phyloP scores from a whole-genome alignment of 2,329 filamentous ascomycete genomes.

The Aspergillus calidoustus region DNA sequence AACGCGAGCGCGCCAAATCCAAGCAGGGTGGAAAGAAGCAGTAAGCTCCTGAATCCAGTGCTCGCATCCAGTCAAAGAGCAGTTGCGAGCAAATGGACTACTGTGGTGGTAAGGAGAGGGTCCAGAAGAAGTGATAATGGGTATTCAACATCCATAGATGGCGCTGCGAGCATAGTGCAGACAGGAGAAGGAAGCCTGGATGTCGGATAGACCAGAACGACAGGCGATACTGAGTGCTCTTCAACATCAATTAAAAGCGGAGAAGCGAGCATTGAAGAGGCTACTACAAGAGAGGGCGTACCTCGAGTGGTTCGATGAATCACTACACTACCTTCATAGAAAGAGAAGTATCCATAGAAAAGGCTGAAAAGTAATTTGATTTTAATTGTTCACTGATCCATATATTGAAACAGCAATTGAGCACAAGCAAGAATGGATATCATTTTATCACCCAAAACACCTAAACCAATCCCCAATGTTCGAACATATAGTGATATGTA shows the following conservation, averaged over 20 bases:
- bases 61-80: background rate
- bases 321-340: conserved; percentile 1
- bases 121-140: background rate
- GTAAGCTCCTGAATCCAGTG: conserved; percentile 28
- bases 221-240: background rate
- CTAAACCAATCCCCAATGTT: background rate
- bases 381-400: background rate
- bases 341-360: background rate
- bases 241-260: conserved; percentile 13
- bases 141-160: background rate
- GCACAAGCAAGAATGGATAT: conserved; percentile 7
- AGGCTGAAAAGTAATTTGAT: background rate
- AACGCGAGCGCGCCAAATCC: conserved; percentile 46
- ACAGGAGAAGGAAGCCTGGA: background rate
- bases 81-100: background rate
- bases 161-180: background rate
- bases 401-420: background rate
- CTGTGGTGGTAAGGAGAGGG: background rate
- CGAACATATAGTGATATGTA: background rate
- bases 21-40: conserved; percentile 44
- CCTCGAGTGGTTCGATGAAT: background rate
- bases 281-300: background rate
- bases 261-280: background rate
- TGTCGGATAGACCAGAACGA: background rate
- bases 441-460: background rate